Conservation (phyloP, 2,329 filamentous ascomycete species). For the Colletotrichum cordylinicola region DNA sequence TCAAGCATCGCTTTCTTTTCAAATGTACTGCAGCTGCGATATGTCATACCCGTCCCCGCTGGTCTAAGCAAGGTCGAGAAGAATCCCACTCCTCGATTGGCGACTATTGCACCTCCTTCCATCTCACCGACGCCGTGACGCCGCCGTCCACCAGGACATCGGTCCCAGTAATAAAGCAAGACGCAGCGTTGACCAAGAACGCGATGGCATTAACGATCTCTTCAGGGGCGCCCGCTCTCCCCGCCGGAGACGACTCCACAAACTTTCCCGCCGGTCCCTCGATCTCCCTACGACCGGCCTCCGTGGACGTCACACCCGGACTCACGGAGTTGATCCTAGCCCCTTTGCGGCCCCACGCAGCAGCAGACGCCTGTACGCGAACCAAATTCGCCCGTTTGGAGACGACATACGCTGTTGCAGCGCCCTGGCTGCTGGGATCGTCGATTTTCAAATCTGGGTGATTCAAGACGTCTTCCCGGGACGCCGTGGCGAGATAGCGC, state of each 20-base stretch:
- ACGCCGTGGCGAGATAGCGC: background rate
- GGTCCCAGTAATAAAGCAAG: background rate
- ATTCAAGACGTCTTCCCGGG: background rate
- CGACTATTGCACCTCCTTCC: background rate
- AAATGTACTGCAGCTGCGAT: background rate
- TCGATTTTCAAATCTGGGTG: background rate
- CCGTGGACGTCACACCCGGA: background rate
- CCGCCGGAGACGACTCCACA: background rate
- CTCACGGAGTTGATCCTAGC: background rate
- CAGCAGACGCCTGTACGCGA: background rate
- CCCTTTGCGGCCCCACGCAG: background rate
- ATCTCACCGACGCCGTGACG: background rate
- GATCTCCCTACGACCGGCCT: background rate
- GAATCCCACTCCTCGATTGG: fast-evolving
- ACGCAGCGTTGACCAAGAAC: background rate
- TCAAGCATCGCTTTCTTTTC: background rate
- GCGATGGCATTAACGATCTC: background rate
- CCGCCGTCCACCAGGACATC: background rate
- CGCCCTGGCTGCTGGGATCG: background rate
- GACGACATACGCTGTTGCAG: background rate
- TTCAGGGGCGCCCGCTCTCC: background rate
- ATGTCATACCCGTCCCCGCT: background rate
- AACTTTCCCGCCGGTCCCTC: background rate
- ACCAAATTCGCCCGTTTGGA: background rate
- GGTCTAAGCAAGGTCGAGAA: fast-evolving